Evolutionary conservation across 805 yeast species (phyloP).

Genomic region (Starmerella floris): DNA sequence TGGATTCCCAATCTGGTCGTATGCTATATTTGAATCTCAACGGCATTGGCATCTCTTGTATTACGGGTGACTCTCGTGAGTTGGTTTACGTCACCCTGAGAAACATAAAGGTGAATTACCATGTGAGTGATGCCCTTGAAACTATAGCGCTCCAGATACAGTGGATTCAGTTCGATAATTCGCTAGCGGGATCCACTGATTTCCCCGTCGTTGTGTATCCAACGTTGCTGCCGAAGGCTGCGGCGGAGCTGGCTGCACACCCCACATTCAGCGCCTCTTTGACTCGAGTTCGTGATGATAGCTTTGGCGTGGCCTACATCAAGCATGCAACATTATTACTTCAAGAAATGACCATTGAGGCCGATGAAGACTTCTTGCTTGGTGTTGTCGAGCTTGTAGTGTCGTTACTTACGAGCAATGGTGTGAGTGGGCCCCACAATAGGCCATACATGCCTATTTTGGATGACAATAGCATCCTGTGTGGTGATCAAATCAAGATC

Average conservation of each 20-base stretch:
- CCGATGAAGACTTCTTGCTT: conserved; percentile 84
- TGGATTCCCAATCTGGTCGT: conserved; percentile 13
- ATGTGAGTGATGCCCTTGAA: conserved; percentile 74
- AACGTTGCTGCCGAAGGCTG: conserved; percentile 71
- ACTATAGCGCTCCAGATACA: conserved; percentile 67
- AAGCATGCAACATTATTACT: conserved; percentile 81
- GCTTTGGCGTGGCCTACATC: conserved; percentile 79
- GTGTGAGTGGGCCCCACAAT: not conserved
- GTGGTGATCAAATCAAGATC: conserved; percentile 39
- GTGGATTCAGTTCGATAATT: conserved; percentile 93
- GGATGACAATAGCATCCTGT: conserved; percentile 35
- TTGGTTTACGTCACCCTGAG: conserved; percentile 68
- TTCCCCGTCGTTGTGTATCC: conserved; percentile 87
- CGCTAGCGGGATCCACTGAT: conserved; percentile 62
- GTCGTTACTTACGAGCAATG: conserved; percentile 5
- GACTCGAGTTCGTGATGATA: conserved; percentile 71
- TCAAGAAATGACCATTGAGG: conserved; percentile 83
- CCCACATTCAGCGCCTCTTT: conserved; percentile 82
- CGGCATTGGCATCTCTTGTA: conserved; percentile 78
- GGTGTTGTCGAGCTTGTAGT: conserved; percentile 65
- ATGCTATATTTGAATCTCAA: conserved; percentile 44
- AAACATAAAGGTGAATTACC: conserved; percentile 69
- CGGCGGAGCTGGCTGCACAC: conserved; percentile 70
- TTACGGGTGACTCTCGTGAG: conserved; percentile 60
- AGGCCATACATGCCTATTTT: conserved; percentile 6